phyloP scores from a whole-genome alignment of 139 green algal genomes.

The Medakamo hakoo region DNA sequence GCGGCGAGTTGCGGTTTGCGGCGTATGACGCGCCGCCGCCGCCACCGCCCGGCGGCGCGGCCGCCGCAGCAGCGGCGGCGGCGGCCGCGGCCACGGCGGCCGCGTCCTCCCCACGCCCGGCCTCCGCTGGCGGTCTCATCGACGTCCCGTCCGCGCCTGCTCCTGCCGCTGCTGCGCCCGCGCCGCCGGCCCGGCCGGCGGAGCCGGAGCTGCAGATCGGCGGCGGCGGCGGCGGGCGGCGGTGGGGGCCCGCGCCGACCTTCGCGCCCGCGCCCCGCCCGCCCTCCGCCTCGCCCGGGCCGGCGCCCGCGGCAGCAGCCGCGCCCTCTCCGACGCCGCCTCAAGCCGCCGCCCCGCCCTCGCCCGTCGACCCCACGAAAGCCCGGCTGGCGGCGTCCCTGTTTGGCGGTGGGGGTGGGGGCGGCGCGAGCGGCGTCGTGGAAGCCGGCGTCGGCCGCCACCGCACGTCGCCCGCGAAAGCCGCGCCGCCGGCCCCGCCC shows the following conservation, averaged over 20 bases:
- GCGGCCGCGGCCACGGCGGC: background rate
- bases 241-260: constrained; percentile 5
- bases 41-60: background rate
- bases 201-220: constrained; percentile 1
- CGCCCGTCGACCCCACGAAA: constrained; percentile 8
- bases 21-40: constrained; percentile 9
- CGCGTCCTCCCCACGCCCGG: background rate
- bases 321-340: background rate
- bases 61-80: background rate
- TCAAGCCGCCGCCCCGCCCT: background rate
- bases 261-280: no score
- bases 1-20: constrained; percentile 18
- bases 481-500: background rate
- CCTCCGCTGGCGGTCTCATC: background rate
- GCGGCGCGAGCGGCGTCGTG: background rate
- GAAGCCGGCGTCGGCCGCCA: constrained; percentile 1
- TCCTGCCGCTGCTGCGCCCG: background rate
- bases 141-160: background rate
- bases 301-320: background rate
- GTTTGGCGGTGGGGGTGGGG: constrained; percentile 11
- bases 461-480: background rate
- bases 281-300: background rate
- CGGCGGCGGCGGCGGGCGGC: background rate
- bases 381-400: constrained; percentile 18
- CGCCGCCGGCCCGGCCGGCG: background rate